Base-by-base conservation (phyloP, 371 early-diverging fungal genomes). In the Batkoa obscura region DNA sequence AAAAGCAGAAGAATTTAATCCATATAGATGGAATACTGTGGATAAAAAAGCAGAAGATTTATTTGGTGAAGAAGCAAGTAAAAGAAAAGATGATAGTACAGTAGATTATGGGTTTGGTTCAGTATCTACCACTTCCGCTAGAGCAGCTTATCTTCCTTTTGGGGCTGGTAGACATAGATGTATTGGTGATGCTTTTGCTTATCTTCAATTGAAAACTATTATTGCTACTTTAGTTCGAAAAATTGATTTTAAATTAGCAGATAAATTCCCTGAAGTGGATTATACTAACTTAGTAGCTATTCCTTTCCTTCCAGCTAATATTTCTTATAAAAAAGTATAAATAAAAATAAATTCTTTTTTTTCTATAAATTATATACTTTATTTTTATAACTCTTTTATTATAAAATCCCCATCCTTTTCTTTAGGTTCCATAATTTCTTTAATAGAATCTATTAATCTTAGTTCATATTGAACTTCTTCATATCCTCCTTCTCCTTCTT, bases 91-190 rank as follows among this genome's bases (percentile, higher is more conserved):
- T n/a, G 48, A 48, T 9, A 6, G n/a, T 34, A 33, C 47, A 3
- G 76, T 80, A 41, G 91, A 90, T 62, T 80, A 84, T 70, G 80
- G 92, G 58, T 83, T 84, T 73, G 89, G 92, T 70, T 72, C 80
- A 70, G 71, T 89, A 61, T 80, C 78, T 56, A 73, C 78, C 30
- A 77, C 82, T 41, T 76, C 82, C 17, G 87, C 90, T 15, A 72
- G 79, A 59, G 80, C 79, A 56, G 84, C 89, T 49, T 93, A 83
- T 68, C 73, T 96, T 65, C 95, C 97, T 31, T 96, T 96, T 69
- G 97, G 97, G 62, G 97, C 94, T 37, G 96, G 88, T 49, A 88
- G 97, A 62, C 97, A 96, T 75, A 80, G 97, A 59, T 96, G 97
- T 76, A 96, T 96, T 68, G 97, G 97, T 58, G 95, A 96, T 64